These are phyloP conservation scores for Lipomyces japonicus DNA, from an alignment of 805 yeast species.

Conservation along the genomic window DNA sequence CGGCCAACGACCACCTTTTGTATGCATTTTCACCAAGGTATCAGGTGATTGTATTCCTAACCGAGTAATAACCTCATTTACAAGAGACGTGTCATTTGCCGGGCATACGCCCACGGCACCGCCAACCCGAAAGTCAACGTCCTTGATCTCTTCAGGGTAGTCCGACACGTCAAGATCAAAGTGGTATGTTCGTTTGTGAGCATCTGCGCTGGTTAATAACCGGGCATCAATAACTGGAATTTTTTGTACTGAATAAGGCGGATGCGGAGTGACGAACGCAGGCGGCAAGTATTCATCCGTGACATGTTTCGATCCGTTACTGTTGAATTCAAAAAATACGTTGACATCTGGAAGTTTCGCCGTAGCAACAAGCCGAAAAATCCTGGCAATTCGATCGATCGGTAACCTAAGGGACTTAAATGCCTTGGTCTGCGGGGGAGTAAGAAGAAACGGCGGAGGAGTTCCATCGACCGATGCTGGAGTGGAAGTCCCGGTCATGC, in stretches of 20 bases:
- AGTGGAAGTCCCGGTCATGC: neutral
- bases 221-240: slow-evolving; percentile 29
- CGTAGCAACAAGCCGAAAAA: slow-evolving; percentile 1
- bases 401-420: slow-evolving; percentile 20
- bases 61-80: slow-evolving; percentile 26
- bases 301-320: neutral
- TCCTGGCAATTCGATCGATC: slow-evolving; percentile 3
- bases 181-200: slow-evolving; percentile 32
- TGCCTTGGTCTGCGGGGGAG: slow-evolving; percentile 18
- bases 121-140: slow-evolving; percentile 33
- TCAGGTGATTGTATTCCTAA: slow-evolving; percentile 16
- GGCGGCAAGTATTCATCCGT: slow-evolving; percentile 20
- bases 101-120: slow-evolving; percentile 34
- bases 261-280: slow-evolving; percentile 29
- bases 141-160: slow-evolving; percentile 31
- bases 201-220: slow-evolving; percentile 28
- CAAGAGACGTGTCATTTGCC: slow-evolving; percentile 26
- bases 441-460: slow-evolving; percentile 2
- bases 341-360: neutral
- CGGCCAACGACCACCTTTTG: slow-evolving; percentile 33
- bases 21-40: slow-evolving; percentile 15
- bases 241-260: slow-evolving; percentile 29
- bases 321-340: neutral
- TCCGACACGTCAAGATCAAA: slow-evolving; percentile 31
- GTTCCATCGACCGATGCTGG: neutral